These are phyloP conservation scores for Melaleuca alternifolia DNA, from an alignment of 345 rosid species.

Conservation along the genomic window DNA sequence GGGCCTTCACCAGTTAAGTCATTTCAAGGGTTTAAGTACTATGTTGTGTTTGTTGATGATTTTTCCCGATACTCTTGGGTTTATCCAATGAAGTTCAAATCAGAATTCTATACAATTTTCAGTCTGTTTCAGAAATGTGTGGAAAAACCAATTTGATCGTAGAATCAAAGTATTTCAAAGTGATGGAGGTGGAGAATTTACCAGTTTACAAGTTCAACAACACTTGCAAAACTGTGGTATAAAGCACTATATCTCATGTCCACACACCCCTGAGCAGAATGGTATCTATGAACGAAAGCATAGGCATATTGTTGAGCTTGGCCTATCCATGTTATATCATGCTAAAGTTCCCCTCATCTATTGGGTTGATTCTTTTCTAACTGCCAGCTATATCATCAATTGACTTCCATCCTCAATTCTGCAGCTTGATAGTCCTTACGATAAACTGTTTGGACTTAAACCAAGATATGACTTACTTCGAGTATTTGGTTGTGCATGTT, in stretches of 20 bases:
- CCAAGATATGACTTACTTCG: background rate
- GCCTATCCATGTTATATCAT: background rate
- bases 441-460: background rate
- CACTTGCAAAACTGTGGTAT: background rate
- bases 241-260: background rate
- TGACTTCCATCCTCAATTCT: no score
- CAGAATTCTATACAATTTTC: no score
- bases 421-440: background rate
- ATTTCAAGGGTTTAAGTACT: no score
- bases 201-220: background rate
- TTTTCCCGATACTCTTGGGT: no score
- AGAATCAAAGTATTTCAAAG: background rate
- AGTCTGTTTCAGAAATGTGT: background rate
- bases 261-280: background rate
- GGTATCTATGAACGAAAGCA: background rate
- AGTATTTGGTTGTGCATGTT: background rate
- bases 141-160: background rate
- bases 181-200: background rate
- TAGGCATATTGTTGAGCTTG: background rate
- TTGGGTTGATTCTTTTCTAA: background rate
- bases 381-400: no score
- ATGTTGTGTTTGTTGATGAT: no score
- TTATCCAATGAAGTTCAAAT: no score
- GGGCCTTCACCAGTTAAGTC: no score
- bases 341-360: background rate